Conservation (phyloP, 768 basidiomycete species). For the Rhizopogon vinicolor region DNA sequence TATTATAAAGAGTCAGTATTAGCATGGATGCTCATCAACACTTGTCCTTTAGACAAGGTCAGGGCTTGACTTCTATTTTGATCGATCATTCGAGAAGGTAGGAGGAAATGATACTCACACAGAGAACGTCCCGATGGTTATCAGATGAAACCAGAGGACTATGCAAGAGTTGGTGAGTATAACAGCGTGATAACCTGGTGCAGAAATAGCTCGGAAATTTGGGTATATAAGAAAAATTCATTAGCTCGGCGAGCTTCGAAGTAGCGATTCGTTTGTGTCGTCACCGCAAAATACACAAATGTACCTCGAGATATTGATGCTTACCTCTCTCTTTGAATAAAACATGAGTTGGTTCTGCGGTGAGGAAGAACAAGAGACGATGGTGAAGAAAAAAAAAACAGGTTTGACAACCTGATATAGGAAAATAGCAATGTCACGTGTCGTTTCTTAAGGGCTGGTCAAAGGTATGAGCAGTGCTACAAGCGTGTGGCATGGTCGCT, state of each 20-base stretch:
- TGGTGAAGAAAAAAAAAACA: slow-evolving; percentile 2
- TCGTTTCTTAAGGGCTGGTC: slow-evolving; percentile 30
- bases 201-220: slow-evolving; percentile 75
- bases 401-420: slow-evolving; percentile 17
- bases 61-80: slow-evolving; percentile 91
- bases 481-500: background rate
- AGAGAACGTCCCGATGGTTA: background rate
- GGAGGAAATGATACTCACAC: slow-evolving; percentile 31
- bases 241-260: slow-evolving; percentile 63
- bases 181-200: background rate
- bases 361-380: slow-evolving; percentile 11
- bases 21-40: slow-evolving; percentile 84
- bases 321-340: slow-evolving; percentile 18
- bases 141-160: background rate
- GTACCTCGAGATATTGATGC: slow-evolving; percentile 16
- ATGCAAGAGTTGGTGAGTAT: slow-evolving; percentile 1
- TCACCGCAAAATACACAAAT: slow-evolving; percentile 36
- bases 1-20: slow-evolving; percentile 57
- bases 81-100: slow-evolving; percentile 47
- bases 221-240: slow-evolving; percentile 79
- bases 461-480: background rate
- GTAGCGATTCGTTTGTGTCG: slow-evolving; percentile 84
- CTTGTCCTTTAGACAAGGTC: slow-evolving; percentile 70
- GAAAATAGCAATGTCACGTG: slow-evolving; percentile 26
- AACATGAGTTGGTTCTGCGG: background rate